Evolutionary conservation across 2,329 filamentous ascomycete species (phyloP).

Genomic region (Penicillium fuscoglaucum): DNA sequence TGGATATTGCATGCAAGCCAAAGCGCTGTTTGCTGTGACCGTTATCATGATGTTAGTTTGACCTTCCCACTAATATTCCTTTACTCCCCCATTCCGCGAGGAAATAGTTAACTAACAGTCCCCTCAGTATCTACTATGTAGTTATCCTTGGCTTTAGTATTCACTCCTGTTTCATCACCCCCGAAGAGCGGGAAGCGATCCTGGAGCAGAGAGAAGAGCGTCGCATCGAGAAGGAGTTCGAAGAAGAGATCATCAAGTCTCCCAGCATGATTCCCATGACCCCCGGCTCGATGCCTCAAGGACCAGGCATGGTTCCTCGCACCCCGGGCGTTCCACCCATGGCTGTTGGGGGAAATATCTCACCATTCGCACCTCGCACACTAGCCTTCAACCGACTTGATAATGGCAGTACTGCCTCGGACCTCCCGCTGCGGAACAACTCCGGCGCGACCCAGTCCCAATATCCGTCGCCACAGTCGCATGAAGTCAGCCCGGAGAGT

Average conservation of each 20-base stretch:
- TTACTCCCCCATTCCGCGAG: background rate
- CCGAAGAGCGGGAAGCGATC: conserved; percentile 38
- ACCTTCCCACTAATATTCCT: background rate
- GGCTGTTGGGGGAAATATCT: conserved; percentile 15
- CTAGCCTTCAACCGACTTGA: conserved; percentile 44
- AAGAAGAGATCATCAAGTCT: conserved; percentile 43
- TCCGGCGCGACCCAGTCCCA: conserved; percentile 25
- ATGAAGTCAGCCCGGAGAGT: conserved; percentile 16
- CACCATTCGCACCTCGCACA: conserved; percentile 41
- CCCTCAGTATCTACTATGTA: conserved; percentile 51
- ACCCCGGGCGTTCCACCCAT: conserved; percentile 38
- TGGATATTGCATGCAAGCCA: conserved; percentile 61
- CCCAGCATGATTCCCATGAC: conserved; percentile 38
- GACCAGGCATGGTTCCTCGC: conserved; percentile 23
- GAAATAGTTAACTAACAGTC: conserved; percentile 12
- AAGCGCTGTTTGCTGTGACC: conserved; percentile 57
- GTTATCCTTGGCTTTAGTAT: conserved; percentile 50
- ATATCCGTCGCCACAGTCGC: conserved; percentile 23
- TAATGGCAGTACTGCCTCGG: conserved; percentile 36
- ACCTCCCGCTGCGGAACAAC: conserved; percentile 44
- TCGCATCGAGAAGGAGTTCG: conserved; percentile 42
- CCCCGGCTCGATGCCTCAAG: conserved; percentile 28
- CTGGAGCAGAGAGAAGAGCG: conserved; percentile 40
- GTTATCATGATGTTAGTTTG: conserved; percentile 54
- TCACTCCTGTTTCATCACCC: conserved; percentile 49